Base-by-base conservation (phyloP, 2,329 filamentous ascomycete species). In the Pestalotiopsis sp. region DNA sequence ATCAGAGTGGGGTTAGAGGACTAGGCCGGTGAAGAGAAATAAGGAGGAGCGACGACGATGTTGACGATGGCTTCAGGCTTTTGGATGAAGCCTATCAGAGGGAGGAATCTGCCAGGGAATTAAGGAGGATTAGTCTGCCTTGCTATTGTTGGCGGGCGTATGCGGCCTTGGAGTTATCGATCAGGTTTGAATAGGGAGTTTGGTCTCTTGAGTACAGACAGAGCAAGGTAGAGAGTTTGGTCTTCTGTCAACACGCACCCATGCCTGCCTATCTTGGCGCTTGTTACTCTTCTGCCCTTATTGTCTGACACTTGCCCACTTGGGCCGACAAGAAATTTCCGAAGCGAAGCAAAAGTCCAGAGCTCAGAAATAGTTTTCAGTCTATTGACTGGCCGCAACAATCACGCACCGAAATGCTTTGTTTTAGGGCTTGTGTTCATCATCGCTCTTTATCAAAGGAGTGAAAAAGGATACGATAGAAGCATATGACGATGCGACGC, bases 401-500 rank as follows among this genome's bases (percentile, higher is more conserved):
- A 61, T 61, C 58, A 61, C 22, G 30, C 58, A 61, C 58, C 58
- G 58, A 61, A 61, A 26, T 38, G 58, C 26, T 61, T 35, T 61
- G 58, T 39, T 17, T 61, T 61, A 24, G 9, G 58, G 58, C 58
- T 61, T 22, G 58, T 61, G 58, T 61, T 61, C 58, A 61, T 61
- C 58, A 61, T 61, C 58, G 58, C 58, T 61, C 58, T 39, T 61
- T 61, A 30, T 26, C 58, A 61, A 30, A 61, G 58, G 58, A 24
- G 26, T 24, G 26, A 38, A 38, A 17, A 38, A 61, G 58, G 58
- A 61, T 26, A 61, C 26, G 58, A 61, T 61, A 26, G 58, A 61
- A 61, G 58, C 58, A 61, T 61, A 61, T 61, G 58, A 61, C 58
- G 58, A 61, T 61, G 30, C 58, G 14, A 61, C 30, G 30, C 58